phyloP scores from a whole-genome alignment of 768 basidiomycete genomes.

The Lactarius trivialis region DNA sequence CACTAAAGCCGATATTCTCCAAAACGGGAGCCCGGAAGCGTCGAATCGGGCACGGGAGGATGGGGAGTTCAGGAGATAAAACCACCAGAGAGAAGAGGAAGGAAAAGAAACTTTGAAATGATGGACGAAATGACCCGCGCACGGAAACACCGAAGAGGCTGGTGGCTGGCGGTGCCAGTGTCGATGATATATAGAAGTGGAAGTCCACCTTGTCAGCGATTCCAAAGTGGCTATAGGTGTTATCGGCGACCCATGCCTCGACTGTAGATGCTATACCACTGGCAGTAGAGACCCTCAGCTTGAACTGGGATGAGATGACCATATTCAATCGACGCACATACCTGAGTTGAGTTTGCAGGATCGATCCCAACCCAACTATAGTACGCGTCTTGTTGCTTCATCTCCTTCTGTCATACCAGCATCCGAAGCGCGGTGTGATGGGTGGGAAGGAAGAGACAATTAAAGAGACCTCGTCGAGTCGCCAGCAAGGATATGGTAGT shows the following conservation, averaged over 20 bases:
- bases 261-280: too few species aligned
- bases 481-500: too few species aligned
- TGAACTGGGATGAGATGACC: too few species aligned
- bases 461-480: conserved; percentile 41
- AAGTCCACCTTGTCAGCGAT: conserved; percentile 70
- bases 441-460: conserved; percentile 66
- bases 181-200: conserved; percentile 20
- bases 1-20: conserved; percentile 84
- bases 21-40: conserved; percentile 57
- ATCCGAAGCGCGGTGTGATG: conserved; percentile 37
- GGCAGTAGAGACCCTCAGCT: too few species aligned
- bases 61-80: too few species aligned
- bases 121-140: conserved; percentile 63
- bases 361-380: conserved; percentile 82
- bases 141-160: conserved; percentile 70
- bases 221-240: too few species aligned
- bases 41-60: conserved; percentile 54
- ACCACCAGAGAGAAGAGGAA: conserved; percentile 51
- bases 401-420: conserved; percentile 25
- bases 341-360: conserved; percentile 89
- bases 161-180: too few species aligned
- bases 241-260: too few species aligned
- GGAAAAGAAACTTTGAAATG: conserved; percentile 47
- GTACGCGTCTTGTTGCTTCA: conserved; percentile 46
- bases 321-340: conserved; percentile 31